These are phyloP conservation scores for Candida dajiaensis DNA, from an alignment of 805 yeast genomes.

Conservation along the genomic window DNA sequence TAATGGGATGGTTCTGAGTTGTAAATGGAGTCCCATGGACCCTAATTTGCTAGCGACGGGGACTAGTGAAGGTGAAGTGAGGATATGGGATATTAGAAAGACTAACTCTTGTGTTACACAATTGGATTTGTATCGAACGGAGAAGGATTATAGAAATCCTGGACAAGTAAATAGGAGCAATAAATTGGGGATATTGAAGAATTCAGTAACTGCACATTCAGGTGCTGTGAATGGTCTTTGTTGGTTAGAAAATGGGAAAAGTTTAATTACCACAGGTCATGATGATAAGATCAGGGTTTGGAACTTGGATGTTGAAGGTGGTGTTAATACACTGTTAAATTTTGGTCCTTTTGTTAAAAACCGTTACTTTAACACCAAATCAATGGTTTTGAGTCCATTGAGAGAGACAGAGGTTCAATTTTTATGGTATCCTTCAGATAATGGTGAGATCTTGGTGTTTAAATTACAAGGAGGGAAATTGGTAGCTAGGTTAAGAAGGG, in stretches of 20 bases:
- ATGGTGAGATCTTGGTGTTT: constrained; percentile 60
- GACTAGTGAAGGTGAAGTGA: constrained; percentile 72
- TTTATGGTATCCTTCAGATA: constrained; percentile 68
- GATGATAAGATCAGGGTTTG: constrained; percentile 81
- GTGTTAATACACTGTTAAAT: constrained; percentile 56
- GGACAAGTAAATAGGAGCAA: constrained; percentile 16
- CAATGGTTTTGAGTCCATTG: constrained; percentile 30
- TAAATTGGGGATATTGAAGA: constrained; percentile 17
- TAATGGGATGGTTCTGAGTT: constrained; percentile 47
- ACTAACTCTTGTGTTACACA: constrained; percentile 57
- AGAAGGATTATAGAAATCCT: constrained; percentile 16
- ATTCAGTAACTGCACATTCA: constrained; percentile 56
- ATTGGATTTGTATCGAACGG: constrained; percentile 51
- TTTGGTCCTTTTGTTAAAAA: constrained; percentile 77
- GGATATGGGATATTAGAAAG: constrained; percentile 81
- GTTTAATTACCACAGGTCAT: constrained; percentile 61
- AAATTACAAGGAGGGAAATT: constrained; percentile 58
- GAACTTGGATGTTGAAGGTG: constrained; percentile 53
- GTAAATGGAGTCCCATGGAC: constrained; percentile 71
- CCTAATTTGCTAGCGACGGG: constrained; percentile 67
- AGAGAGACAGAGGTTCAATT: constrained; percentile 51
- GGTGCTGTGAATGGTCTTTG: constrained; percentile 72
- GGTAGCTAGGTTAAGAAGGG: constrained; percentile 47
- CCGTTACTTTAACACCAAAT: constrained; percentile 31
- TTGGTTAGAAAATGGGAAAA: constrained; percentile 66